Evolutionary conservation across 306 rosid species (phyloP), one percentile per base, ranked within the genome.

Genomic region (Dicorynia guianensis): DNA sequence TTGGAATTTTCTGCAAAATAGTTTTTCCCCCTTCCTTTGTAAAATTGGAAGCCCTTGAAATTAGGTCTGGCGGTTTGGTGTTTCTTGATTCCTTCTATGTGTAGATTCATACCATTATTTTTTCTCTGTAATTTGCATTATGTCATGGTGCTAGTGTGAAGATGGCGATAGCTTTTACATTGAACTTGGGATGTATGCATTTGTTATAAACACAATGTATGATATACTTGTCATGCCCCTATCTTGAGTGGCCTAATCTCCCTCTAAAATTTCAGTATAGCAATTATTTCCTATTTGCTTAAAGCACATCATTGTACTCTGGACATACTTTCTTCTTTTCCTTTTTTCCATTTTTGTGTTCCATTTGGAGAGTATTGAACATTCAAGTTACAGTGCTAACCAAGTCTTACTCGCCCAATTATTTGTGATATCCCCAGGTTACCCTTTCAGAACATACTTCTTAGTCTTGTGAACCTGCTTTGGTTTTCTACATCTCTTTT

Each of bases 21-120:
- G 76, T 61, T 42, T 61, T 63, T 70, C 42, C 18, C 44, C 43
- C 69, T 54, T 55, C 18, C 77, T 73, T 20, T 87, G 83, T 83
- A 81, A 79, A 84, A 89, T 89, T 78, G 18, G 56, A 43, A 77
- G 52, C 63, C 80, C 74, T 71, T 82, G 74, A 69, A 42, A 52
- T 80, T 81, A 87, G 90, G 81, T 78, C 76, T 73, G 80, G 77
- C 64, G n/a, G 56, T 81, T 81, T 63, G 35, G 80, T 79, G 20
- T 76, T 61, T 72, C 76, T 68, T 72, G 48, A 84, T 89, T 81
- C 82, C 67, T 77, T 83, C 4, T 40, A 14, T 64, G 62, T 85
- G 92, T 80, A 90, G 92, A 84, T 82, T 80, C 74, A 55, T 75
- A 80, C 76, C 84, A 54, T 80, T 6, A 78, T 63, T 83, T 79